Evolutionary conservation across 305 asterid species (phyloP).

Genomic region (Fraxinus dipetala): DNA sequence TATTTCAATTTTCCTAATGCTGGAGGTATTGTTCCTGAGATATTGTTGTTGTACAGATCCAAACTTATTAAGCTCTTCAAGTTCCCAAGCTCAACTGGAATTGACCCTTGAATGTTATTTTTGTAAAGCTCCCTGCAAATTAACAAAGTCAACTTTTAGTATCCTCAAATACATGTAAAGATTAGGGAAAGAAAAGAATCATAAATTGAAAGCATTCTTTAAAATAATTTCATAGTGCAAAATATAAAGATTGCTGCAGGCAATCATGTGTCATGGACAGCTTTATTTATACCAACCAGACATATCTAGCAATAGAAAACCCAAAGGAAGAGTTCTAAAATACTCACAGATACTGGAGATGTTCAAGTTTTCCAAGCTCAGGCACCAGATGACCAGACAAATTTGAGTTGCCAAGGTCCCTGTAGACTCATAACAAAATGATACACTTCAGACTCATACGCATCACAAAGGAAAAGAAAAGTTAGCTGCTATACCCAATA

Average conservation of each 20-base stretch:
- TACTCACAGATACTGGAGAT: conserved; percentile 90
- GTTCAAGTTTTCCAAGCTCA: conserved; percentile 85
- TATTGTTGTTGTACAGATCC: conserved; percentile 89
- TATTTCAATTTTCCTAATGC: conserved; percentile 76
- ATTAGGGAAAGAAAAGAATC: neutral
- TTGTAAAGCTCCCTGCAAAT: conserved; percentile 79
- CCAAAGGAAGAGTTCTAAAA: conserved; percentile 10
- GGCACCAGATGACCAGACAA: conserved; percentile 83
- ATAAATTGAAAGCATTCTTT: conserved; percentile 12
- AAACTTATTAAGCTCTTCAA: conserved; percentile 84
- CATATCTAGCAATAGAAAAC: conserved; percentile 2
- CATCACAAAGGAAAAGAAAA: conserved; percentile 13
- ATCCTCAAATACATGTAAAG: conserved; percentile 3
- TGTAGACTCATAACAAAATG: conserved; percentile 28
- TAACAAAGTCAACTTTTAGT: conserved; percentile 10
- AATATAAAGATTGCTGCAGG: conserved; percentile 10
- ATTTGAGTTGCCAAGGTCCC: conserved; percentile 95
- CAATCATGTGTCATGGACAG: neutral
- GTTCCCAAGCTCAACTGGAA: conserved; percentile 81
- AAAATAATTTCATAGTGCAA: neutral
- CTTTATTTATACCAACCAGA: conserved; percentile 5
- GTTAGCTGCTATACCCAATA: neutral
- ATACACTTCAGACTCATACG: conserved; percentile 11
- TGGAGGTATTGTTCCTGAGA: conserved; percentile 66
- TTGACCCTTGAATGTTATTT: conserved; percentile 74